Evolutionary conservation across 2,329 filamentous ascomycete genomes (phyloP), one percentile per base, ranked within the genome.

Genomic region (Chaetomium sp.): DNA sequence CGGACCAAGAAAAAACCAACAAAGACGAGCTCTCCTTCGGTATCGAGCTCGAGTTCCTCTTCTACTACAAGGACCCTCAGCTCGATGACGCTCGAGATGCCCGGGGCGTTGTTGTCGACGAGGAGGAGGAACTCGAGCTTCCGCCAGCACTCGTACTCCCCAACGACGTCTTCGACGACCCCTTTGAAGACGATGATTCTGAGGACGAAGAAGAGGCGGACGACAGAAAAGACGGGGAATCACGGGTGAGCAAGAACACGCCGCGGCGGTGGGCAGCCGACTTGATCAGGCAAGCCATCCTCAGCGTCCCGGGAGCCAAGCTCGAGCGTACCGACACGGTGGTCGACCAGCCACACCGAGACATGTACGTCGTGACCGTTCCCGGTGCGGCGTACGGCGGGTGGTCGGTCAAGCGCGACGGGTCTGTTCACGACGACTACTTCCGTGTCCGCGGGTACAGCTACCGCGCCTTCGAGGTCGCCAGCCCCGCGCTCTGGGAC

Each of bases 21-120:
- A 7, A 21, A 1, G 23, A 16, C 23, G 45, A 57, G 27, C 60
- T 66, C 16, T 65, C 66, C 4, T 66, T 68, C 29, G 66, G 66
- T 29, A 27, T 68, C 25, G 66, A 68, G 57, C 59, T 68, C 35
- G 66, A 68, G 23, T 62, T 68, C 53, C 51, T 65, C 50, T 60
- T 66, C 23, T 63, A 51, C 25, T 64, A 51, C 64, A 42, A 54
- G 45, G 5, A 5, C 42, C 31, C 47, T 53, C 1, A n/a, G 16
- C 12, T 29, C 33, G 33, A 13, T n/a, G 25, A 49, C n/a, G 29
- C 8, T n/a, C 57, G 25, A 4, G 56, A 31, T 6, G 9, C 19
- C 3, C 35, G 54, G 1, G 57, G 23, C 21, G 3, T 27, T 16
- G 8, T 29, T 3, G 13, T 64, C 57, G 19, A n/a, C 21, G 25